Base-by-base conservation (phyloP, 495 filamentous ascomycete genomes). In the Lindgomyces ingoldianus region DNA sequence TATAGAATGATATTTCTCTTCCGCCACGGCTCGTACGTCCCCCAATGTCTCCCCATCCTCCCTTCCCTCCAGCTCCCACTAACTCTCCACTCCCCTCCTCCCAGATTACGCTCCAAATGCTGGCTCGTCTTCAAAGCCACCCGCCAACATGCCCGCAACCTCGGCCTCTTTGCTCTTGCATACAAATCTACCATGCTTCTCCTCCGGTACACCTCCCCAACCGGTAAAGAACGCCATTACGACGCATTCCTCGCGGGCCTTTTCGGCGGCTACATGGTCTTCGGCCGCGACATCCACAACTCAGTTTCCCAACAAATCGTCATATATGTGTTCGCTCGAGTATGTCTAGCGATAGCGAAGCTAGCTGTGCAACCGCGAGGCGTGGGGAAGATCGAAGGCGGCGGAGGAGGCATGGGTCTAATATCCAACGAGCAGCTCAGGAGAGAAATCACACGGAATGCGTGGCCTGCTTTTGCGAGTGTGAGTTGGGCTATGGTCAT, bases 281-380 rank as follows among this genome's bases (percentile, higher is more conserved):
- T 99, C 74, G 94, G 93, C 46, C 84, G 89, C 48, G 88, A 88
- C 63, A 84, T 83, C 71, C 87, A 88, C 69, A 87, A 86, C 53
- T 87, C 83, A 70, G 88, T 99, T 53, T 96, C 89, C 77, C 90
- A 97, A 80, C 94, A 99, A 83, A 98, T 99, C 75, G 91, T 96
- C 70, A 89, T 97, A 67, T 99, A 98, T 78, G 88, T 99, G 55
- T 98, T 98, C 73, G 94, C 93, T 30, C 87, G 94, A 52, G 94
- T 96, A 16, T 80, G 87, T 61, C 85, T 99, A 36, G 89, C 89
- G 4, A 72, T 92, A 41, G 95, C 91, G 45, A 91, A 91, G 72
- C 78, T 98, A 60, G 82, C 88, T 51, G 83, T 96, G 39, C 83
- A 89, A 75, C 88, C 89, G 3, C 65, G 71, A 66, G 49, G 63